Conservation (phyloP, 768 basidiomycete genomes). For the Termitomyces titanicus region DNA sequence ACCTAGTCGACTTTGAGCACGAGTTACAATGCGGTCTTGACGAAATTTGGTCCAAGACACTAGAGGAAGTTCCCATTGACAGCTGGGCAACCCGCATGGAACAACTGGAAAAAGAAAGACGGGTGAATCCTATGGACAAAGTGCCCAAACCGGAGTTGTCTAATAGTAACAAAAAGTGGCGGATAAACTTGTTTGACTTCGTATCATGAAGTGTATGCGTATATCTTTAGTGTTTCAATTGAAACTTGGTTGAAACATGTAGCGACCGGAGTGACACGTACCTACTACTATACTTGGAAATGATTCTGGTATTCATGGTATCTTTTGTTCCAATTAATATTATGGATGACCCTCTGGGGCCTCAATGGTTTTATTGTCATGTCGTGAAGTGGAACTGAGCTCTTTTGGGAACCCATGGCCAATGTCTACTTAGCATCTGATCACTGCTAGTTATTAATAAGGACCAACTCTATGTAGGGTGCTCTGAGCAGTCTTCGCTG, state of each 20-base stretch:
- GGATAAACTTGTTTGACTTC: conserved; percentile 38
- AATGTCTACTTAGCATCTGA: too few relatives aligned
- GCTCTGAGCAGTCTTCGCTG: too few relatives aligned
- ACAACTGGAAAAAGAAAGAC: conserved; percentile 44
- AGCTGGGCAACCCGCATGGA: conserved; percentile 55
- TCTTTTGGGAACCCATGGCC: too few relatives aligned
- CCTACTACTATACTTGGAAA: too few relatives aligned
- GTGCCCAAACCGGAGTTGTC: conserved; percentile 48
- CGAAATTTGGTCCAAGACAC: conserved; percentile 58
- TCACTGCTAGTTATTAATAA: too few relatives aligned
- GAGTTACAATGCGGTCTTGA: conserved; percentile 57
- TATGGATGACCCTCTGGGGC: too few relatives aligned
- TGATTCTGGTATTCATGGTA: too few relatives aligned
- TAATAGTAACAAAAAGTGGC: conserved; percentile 33
- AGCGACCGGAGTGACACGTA: too few relatives aligned
- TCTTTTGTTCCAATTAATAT: too few relatives aligned
- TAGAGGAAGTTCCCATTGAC: conserved; percentile 30
- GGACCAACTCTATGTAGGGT: too few relatives aligned
- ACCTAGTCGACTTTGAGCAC: conserved; percentile 50
- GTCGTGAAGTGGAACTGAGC: too few relatives aligned
- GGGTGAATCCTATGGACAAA: conserved; percentile 47
- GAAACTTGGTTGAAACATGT: not conserved
- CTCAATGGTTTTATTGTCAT: too few relatives aligned
- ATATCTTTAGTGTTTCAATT: not conserved
- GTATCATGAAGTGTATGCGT: not conserved